Evolutionary conservation across 306 rosid genomes (phyloP).

Genomic region (Malus orientalis): DNA sequence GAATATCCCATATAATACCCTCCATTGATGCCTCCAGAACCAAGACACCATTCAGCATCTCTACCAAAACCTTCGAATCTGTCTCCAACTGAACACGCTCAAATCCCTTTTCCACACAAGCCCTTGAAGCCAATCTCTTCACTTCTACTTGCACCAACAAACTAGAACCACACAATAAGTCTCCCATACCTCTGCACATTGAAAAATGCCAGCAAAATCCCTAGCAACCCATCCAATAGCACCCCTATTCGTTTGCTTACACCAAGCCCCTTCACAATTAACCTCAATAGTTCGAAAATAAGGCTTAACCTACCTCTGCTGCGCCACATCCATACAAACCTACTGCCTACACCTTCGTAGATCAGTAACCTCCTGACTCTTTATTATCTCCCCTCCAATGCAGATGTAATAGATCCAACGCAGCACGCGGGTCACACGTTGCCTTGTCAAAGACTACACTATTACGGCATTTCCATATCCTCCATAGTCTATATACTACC

Average conservation of each 20-base stretch:
- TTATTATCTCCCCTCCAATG: neutral
- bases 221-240: neutral
- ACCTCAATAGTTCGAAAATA: too few species aligned
- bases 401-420: too few species aligned
- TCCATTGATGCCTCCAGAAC: neutral
- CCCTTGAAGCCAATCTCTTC: accelerated
- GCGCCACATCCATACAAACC: too few species aligned
- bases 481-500: neutral
- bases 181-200: neutral
- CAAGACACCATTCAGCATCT: neutral
- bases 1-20: too few species aligned
- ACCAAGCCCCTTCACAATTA: neutral
- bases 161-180: neutral
- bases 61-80: neutral
- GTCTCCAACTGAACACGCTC: neutral
- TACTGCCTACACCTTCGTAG: too few species aligned
- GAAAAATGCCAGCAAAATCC: neutral
- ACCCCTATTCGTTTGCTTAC: neutral
- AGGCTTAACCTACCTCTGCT: neutral
- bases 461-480: neutral
- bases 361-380: neutral
- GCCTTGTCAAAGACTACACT: neutral
- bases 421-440: neutral
- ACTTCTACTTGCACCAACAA: neutral
- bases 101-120: neutral